These are phyloP conservation scores for Echeveria elegans DNA, from an alignment of 164 flowering plant genomes.

Conservation along the genomic window DNA sequence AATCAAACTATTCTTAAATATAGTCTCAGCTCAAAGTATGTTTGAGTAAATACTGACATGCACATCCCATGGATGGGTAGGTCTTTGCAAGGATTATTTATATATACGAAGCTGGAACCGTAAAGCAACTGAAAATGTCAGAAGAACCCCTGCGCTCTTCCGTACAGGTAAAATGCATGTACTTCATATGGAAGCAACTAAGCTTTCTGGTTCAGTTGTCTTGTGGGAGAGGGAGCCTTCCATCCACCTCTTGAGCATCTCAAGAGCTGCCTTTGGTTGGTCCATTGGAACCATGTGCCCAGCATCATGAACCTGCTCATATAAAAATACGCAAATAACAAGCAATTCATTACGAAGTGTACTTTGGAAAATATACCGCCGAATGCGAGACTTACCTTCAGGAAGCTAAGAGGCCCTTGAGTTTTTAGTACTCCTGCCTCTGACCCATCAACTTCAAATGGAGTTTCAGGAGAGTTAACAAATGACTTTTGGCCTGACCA, in stretches of 20 bases:
- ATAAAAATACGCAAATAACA: not conserved
- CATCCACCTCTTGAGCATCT: slow-evolving; percentile 84
- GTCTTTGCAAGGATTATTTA: not conserved
- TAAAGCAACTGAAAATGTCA: not conserved
- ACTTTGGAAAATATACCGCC: not conserved
- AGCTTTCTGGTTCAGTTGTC: slow-evolving; percentile 12
- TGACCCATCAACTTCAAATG: slow-evolving; percentile 57
- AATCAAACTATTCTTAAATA: no score
- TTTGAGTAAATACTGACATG: not conserved
- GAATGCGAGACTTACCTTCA: slow-evolving; percentile 43
- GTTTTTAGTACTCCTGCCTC: slow-evolving; percentile 69
- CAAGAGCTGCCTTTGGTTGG: slow-evolving; percentile 83
- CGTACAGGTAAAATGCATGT: not conserved
- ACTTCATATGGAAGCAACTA: slow-evolving; percentile 41
- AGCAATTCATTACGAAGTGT: not conserved
- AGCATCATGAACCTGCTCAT: slow-evolving; percentile 61
- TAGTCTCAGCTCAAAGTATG: no score
- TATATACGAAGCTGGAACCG: not conserved
- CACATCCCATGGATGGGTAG: not conserved
- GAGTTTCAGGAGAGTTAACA: slow-evolving; percentile 33
- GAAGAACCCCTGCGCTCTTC: not conserved
- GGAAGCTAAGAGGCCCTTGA: slow-evolving; percentile 71
- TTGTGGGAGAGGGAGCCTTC: slow-evolving; percentile 31
- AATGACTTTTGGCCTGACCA: slow-evolving; percentile 79
- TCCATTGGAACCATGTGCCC: slow-evolving; percentile 99